Base-by-base conservation (phyloP, 441 rosid species). In the Sinapis alba region DNA sequence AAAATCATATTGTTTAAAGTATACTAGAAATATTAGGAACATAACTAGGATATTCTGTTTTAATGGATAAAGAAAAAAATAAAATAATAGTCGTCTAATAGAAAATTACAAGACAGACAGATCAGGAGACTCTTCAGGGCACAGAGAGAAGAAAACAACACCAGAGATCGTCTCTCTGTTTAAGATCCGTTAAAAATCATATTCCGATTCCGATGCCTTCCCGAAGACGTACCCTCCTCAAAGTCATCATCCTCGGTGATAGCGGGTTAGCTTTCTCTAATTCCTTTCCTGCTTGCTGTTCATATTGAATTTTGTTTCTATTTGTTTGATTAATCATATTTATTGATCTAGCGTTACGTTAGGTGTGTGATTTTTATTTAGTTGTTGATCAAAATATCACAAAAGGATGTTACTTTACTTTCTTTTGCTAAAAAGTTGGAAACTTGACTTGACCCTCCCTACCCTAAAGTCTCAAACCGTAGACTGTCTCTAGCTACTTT, bases 201-300 rank as follows among this genome's bases (percentile, higher is more conserved):
- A 2, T 41, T 43, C 4, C 16, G 71, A 68, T 63, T 32, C 1
- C 70, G 77, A 90, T 90, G 95, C 88, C 93, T 27, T 90, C 95
- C 47, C 91, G 93, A 58, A 76, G 91, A 73, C 84, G 93, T 51
- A 88, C 91, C 45, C 95, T 90, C 75, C 83, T 90, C 73, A 90
- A 90, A 86, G 95, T 90, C 87, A 90, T 90, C 86, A 90, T 90
- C 82, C 93, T 90, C 84, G 95, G 95, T 50, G 95, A 90, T 72
- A 90, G 95, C 83, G 95, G 95, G 95, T 90, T 47, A 20, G 43
- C 2, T 63, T 69, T 63, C 38, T 30, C 12, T 6, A 12, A 20
- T 2, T 2, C 24, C n/a, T n/a, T n/a, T n/a, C n/a, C n/a, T n/a
- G n/a, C n/a, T n/a, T n/a, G n/a, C n/a, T n/a, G n/a, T n/a, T n/a